Base-by-base conservation (phyloP, 2,329 filamentous ascomycete species). In the Scleromitrula shiraiana region DNA sequence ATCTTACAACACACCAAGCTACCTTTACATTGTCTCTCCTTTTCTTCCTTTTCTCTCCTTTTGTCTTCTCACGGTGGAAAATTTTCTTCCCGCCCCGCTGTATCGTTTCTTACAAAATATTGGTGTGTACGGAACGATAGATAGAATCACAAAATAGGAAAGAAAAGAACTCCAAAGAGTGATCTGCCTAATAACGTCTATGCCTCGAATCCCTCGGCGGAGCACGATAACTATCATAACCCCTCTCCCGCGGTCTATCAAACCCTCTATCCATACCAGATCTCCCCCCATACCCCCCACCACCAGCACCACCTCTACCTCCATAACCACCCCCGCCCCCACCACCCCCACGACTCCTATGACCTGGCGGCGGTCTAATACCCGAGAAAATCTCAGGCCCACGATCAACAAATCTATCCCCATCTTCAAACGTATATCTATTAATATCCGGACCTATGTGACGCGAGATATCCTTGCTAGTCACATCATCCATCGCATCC, bases 351-450 rank as follows among this genome's bases (percentile, higher is more conserved):
- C 43, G 38, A 15, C 24, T 65, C 48, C 59, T 62, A 27, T 68
- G 67, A 8, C 69, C 64, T 17, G 65, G 66, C 17, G 79, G 78
- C 20, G 77, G 78, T 20, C 79, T 70, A 51, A 83, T 80, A 14
- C 78, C 79, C 40, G 78, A 68, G 59, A 83, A 83, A 30, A 82
- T 79, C 62, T 89, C 85, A 14, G 78, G 78, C 12, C 85, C 85
- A 46, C 82, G 74, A 62, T 89, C 84, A 37, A 89, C 83, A 46
- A 89, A 79, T 5, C 66, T 61, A 51, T 82, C 78, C 1, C 72
- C 74, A 48, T 81, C 70, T 63, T 88, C 83, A 57, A 89, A 89
- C 0, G 82, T 83, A 62, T 87, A 88, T 26, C 85, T 74, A 61
- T 85, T 57, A 30, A 59, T 72, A 67, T 53, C 71, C 67, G 52